Percentiles rank a stretch among this genome's conserved stretches.
Conservation (phyloP, 176 grass and related monocot species). For the Hyparrhenia diplandra region DNA sequence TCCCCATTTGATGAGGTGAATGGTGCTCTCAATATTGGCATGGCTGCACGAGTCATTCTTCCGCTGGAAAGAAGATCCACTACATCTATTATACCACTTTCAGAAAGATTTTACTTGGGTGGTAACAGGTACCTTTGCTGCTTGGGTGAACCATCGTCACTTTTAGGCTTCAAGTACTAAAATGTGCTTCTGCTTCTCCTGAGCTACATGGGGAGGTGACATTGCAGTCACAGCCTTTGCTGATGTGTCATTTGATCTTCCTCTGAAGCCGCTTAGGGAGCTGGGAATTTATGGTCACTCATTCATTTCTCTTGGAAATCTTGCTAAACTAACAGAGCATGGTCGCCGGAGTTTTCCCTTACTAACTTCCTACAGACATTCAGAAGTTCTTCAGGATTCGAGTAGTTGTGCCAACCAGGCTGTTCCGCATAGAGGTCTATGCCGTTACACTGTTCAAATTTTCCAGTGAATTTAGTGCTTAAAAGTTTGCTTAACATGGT, state of each 20-base stretch:
- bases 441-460: background rate
- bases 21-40: too few relatives aligned
- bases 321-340: slow-evolving; percentile 46
- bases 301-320: slow-evolving; percentile 65
- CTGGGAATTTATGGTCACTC: slow-evolving; percentile 72
- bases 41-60: too few relatives aligned
- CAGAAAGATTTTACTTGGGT: too few relatives aligned
- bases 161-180: too few relatives aligned
- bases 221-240: slow-evolving; percentile 67
- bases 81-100: too few relatives aligned
- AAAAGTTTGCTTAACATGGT: slow-evolving; percentile 7
- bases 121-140: too few relatives aligned
- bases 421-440: slow-evolving; percentile 67
- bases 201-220: slow-evolving; percentile 28
- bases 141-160: too few relatives aligned
- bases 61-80: too few relatives aligned
- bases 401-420: slow-evolving; percentile 63
- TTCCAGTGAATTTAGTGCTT: background rate
- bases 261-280: slow-evolving; percentile 60
- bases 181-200: too few relatives aligned
- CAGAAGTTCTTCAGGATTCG: slow-evolving; percentile 76
- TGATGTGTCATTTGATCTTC: slow-evolving; percentile 85
- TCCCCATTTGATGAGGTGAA: too few relatives aligned
- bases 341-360: slow-evolving; percentile 41
- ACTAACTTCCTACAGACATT: slow-evolving; percentile 52